These are phyloP conservation scores for Venturia asperata DNA, from an alignment of 2,329 filamentous ascomycete genomes.

Conservation along the genomic window DNA sequence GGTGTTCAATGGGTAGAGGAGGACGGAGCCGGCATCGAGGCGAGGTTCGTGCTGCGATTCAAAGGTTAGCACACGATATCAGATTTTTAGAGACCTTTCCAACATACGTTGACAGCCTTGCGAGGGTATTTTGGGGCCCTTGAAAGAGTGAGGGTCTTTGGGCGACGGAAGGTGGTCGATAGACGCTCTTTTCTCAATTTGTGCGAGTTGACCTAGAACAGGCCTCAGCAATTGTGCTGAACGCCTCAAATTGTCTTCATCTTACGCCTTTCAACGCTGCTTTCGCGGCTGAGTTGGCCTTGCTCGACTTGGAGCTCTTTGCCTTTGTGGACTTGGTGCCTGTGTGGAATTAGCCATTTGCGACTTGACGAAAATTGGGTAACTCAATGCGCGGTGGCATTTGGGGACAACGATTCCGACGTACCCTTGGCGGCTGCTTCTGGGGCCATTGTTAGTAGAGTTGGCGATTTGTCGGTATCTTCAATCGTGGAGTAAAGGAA, in stretches of 20 bases:
- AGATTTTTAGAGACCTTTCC: background rate
- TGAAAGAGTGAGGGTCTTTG: slow-evolving; percentile 90
- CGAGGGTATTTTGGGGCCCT: slow-evolving; percentile 93
- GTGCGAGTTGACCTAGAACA: slow-evolving; percentile 59
- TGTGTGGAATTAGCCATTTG: slow-evolving; percentile 15
- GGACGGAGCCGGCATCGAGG: slow-evolving; percentile 95
- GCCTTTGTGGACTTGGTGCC: slow-evolving; percentile 19
- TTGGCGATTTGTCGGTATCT: slow-evolving; percentile 13
- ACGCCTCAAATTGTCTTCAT: slow-evolving; percentile 43
- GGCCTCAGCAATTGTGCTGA: slow-evolving; percentile 26
- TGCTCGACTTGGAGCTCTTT: slow-evolving; percentile 34
- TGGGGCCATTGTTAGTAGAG: slow-evolving; percentile 27
- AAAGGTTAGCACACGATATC: background rate
- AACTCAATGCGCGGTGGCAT: slow-evolving; percentile 22
- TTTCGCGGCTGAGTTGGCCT: slow-evolving; percentile 92
- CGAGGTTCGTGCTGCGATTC: slow-evolving; percentile 64
- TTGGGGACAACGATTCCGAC: slow-evolving; percentile 20
- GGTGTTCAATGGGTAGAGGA: slow-evolving; percentile 97
- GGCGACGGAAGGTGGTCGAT: slow-evolving; percentile 92
- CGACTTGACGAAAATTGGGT: slow-evolving; percentile 9
- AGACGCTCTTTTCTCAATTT: slow-evolving; percentile 88
- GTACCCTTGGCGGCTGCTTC: slow-evolving; percentile 23
- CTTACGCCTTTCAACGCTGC: slow-evolving; percentile 57
- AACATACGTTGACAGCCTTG: slow-evolving; percentile 61
- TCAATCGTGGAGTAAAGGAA: background rate